Percentiles rank a stretch among this genome's conserved stretches.
These are phyloP conservation scores for Discostella stelligera DNA, from an alignment of 352 stramenopile genomes.

Conservation along the genomic window DNA sequence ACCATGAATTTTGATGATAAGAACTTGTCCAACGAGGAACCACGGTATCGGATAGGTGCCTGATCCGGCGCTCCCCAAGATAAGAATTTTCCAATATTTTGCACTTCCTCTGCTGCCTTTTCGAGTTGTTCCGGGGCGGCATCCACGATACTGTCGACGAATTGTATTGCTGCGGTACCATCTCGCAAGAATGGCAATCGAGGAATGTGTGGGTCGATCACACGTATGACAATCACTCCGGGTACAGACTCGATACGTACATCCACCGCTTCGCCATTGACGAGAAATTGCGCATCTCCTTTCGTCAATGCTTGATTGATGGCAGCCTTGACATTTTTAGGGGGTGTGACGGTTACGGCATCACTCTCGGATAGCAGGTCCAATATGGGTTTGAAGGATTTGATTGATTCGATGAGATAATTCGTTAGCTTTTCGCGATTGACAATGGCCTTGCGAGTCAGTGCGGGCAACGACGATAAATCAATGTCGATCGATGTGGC, in stretches of 20 bases:
- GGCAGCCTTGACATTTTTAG: conserved; percentile 32
- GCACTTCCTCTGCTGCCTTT: conserved; percentile 25
- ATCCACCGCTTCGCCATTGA: conserved; percentile 36
- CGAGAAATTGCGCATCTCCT: conserved; percentile 39
- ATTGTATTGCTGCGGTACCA: conserved; percentile 27
- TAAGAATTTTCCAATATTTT: conserved; percentile 34
- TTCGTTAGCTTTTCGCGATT: conserved; percentile 31
- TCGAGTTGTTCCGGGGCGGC: conserved; percentile 26
- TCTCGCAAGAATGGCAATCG: conserved; percentile 36
- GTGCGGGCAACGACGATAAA: conserved; percentile 15
- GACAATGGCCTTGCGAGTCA: conserved; percentile 37
- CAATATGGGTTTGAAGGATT: conserved; percentile 41
- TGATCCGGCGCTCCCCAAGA: conserved; percentile 36
- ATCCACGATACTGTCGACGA: conserved; percentile 35
- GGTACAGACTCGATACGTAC: conserved; percentile 40
- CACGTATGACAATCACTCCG: conserved; percentile 34
- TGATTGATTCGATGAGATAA: conserved; percentile 35
- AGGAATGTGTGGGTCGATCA: conserved; percentile 38
- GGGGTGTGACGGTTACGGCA: conserved; percentile 25
- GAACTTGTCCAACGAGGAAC: conserved; percentile 32
- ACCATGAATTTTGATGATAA: conserved; percentile 29
- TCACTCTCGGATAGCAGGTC: conserved; percentile 29
- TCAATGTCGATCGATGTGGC: conserved; percentile 40
- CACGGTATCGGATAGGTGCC: conserved; percentile 18
- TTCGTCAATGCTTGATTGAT: conserved; percentile 21